Evolutionary conservation across 345 rosid genomes (phyloP), one percentile per base, ranked within the genome.

Genomic region (Draba incana): DNA sequence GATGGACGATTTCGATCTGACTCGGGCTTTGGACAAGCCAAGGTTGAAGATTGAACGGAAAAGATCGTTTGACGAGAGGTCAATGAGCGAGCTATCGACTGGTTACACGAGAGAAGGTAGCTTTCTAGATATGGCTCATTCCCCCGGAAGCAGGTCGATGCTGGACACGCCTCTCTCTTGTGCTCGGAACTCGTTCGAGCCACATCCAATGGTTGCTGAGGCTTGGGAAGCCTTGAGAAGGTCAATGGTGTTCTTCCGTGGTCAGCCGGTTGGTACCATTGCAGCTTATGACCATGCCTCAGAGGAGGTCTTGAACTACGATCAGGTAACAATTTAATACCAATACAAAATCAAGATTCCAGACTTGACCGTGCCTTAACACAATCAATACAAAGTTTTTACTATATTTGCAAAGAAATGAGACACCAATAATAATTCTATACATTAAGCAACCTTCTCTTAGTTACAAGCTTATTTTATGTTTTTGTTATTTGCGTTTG

Each of bases 41-140:
- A 86, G 77, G 81, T 81, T 93, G 57, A 91, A 87, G 75, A 93
- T 91, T 6, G 97, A 93, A 77, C 74, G 99, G 81, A 77, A 93
- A 80, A 87, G 96, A 77, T 93, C 98, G 0, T 93, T 86, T 61
- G 97, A 93, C 20, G 98, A 93, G 83, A 87, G 99, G 66, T 93
- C 98, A 3, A 62, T 93, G 10, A 89, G 99, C 10, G 99, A 93
- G 76, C 86, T 93, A 42, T 93, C 99, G 0, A 84, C 75, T 60
- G 98, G 90, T 53, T 69, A 90, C 56, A 10, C 77, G 1, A 74
- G 78, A 38, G 73, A 74, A 16, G 78, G 67, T 6, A 51, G 16
- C 20, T 1, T 41, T 46, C 79, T 46, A 53, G 98, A 93, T 57
- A 78, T 78, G 69, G 75, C 83, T 5, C 77, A 82, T 69, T 78